Percentiles rank a stretch among this genome's conserved stretches.
Conservation (phyloP, 2,329 filamentous ascomycete species). For the Cladophialophora carrionii region DNA sequence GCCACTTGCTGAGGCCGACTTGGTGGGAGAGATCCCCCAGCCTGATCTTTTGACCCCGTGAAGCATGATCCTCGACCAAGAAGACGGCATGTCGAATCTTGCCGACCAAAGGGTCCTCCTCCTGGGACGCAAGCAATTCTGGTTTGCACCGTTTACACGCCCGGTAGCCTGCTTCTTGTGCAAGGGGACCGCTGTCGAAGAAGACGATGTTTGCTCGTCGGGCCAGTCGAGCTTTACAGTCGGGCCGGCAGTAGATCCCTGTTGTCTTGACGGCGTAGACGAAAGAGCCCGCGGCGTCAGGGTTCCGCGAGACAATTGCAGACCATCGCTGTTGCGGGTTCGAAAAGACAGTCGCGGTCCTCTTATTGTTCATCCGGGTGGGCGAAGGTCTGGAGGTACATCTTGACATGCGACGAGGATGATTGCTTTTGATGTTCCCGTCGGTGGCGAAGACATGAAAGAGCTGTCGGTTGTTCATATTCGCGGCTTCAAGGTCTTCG, state of each 20-base stretch:
- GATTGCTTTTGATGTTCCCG: neutral
- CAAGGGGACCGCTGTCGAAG: constrained; percentile 53
- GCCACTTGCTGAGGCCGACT: constrained; percentile 55
- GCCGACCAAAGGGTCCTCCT: constrained; percentile 12
- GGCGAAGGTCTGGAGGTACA: neutral
- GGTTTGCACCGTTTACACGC: constrained; percentile 62
- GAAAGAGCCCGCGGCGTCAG: constrained; percentile 51
- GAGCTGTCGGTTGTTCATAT: neutral
- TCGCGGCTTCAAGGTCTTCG: neutral
- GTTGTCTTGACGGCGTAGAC: constrained; percentile 61
- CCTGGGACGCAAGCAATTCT: constrained; percentile 38
- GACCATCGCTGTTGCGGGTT: constrained; percentile 43
- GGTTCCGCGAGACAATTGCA: constrained; percentile 52
- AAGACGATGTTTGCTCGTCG: constrained; percentile 59
- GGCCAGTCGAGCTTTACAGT: constrained; percentile 61
- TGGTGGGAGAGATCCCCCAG: constrained; percentile 53
- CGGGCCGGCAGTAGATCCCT: constrained; percentile 60
- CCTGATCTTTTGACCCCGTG: constrained; percentile 34
- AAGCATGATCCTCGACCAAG: constrained; percentile 5
- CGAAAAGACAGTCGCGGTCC: constrained; percentile 7
- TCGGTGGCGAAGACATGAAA: neutral
- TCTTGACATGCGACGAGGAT: neutral
- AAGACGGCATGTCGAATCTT: constrained; percentile 16
- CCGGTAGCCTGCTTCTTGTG: constrained; percentile 56
- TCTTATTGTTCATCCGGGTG: neutral